phyloP scores from a whole-genome alignment of 257 asterid genomes.

The Penstemon barbatus region DNA sequence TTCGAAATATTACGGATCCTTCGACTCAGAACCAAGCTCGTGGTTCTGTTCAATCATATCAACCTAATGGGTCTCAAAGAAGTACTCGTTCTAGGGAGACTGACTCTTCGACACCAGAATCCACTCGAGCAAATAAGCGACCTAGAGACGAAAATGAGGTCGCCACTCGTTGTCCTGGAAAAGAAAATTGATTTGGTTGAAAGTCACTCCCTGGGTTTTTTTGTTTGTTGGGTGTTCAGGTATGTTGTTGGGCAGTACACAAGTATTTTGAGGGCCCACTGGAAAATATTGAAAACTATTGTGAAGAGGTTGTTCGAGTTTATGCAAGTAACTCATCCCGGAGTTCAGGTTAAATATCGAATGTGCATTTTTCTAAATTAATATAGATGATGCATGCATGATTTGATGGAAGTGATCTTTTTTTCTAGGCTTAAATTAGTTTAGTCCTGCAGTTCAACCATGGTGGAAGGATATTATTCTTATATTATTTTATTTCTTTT shows the following conservation, averaged over 20 bases:
- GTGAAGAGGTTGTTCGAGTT: slow-evolving; percentile 97
- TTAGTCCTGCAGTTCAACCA: slow-evolving; percentile 17
- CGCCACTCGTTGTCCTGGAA: too few relatives aligned
- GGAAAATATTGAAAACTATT: slow-evolving; percentile 99
- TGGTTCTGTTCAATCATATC: too few relatives aligned
- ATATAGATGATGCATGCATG: neutral
- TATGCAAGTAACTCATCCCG: slow-evolving; percentile 99
- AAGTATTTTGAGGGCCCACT: slow-evolving; percentile 95
- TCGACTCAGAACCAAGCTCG: too few relatives aligned
- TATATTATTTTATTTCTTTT: neutral
- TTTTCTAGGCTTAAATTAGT: neutral
- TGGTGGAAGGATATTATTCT: neutral
- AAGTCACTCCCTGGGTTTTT: too few relatives aligned
- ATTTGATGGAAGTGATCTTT: neutral
- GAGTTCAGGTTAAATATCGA: slow-evolving; percentile 78
- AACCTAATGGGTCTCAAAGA: too few relatives aligned
- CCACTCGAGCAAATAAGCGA: too few relatives aligned
- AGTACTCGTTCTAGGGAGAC: too few relatives aligned
- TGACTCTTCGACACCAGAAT: too few relatives aligned
- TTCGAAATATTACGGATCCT: too few relatives aligned
- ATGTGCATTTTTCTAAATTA: slow-evolving; percentile 12
- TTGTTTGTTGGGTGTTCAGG: slow-evolving; percentile 45
- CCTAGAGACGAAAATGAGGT: too few relatives aligned
- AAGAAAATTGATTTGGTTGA: too few relatives aligned
- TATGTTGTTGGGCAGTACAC: slow-evolving; percentile 99